Evolutionary conservation across 2,329 filamentous ascomycete genomes (phyloP).

Genomic region (Pestalotiopsis sp.): DNA sequence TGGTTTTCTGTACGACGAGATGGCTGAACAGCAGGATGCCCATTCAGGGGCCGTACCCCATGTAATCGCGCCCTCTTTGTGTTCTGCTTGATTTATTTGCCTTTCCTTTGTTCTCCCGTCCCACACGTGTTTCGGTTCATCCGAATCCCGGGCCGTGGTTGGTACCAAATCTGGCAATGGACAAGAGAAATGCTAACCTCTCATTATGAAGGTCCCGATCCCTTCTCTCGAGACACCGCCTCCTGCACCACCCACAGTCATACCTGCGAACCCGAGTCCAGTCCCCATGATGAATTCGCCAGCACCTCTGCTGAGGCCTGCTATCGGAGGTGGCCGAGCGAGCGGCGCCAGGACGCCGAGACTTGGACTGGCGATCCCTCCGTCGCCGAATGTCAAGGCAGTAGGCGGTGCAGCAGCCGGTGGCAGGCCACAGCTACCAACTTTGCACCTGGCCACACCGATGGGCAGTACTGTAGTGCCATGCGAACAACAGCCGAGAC

Average conservation of each 20-base stretch:
- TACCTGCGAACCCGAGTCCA: constrained; percentile 33
- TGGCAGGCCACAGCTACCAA: constrained; percentile 68
- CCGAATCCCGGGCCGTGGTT: neutral
- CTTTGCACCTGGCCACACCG: constrained; percentile 81
- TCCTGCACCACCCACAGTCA: constrained; percentile 21
- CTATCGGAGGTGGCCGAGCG: constrained; percentile 70
- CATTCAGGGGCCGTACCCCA: constrained; percentile 28
- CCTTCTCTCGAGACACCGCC: constrained; percentile 22
- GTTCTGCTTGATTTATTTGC: neutral
- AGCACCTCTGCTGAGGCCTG: constrained; percentile 79
- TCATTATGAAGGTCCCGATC: constrained; percentile 24
- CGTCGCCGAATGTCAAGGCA: constrained; percentile 79
- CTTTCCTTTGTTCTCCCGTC: constrained; percentile 7
- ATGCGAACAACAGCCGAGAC: constrained; percentile 62
- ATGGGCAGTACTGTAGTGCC: constrained; percentile 77
- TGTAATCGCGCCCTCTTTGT: constrained; percentile 23
- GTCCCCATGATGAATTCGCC: constrained; percentile 69
- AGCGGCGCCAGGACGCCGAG: constrained; percentile 68
- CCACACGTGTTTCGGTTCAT: constrained; percentile 10
- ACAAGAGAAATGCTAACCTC: constrained; percentile 26
- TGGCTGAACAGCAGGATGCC: constrained; percentile 10
- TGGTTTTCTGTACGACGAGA: neutral
- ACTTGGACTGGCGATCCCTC: constrained; percentile 86
- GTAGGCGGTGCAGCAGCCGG: constrained; percentile 55
- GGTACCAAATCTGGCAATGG: neutral